Evolutionary conservation across 768 basidiomycete species (phyloP).

Genomic region (Candolleomyces eurysporus): DNA sequence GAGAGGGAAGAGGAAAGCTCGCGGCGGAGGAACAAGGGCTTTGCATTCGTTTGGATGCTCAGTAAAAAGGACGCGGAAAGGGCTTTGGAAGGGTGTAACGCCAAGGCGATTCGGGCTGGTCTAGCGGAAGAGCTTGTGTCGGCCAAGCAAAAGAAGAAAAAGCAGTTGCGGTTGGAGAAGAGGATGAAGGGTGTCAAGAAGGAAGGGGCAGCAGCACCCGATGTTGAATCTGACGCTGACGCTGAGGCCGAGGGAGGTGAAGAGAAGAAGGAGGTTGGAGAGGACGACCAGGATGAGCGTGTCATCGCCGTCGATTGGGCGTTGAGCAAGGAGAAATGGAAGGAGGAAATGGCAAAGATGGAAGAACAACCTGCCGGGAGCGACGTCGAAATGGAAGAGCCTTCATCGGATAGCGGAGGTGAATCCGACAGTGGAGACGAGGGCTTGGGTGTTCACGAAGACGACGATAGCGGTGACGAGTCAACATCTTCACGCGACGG

Average conservation of each 20-base stretch:
- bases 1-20: slow-evolving; percentile 19
- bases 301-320: slow-evolving; percentile 96
- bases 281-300: slow-evolving; percentile 45
- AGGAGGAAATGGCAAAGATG: slow-evolving; percentile 68
- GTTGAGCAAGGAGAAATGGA: slow-evolving; percentile 89
- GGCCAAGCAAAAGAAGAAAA: slow-evolving; percentile 70
- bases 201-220: slow-evolving; percentile 14
- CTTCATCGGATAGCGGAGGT: slow-evolving; percentile 16
- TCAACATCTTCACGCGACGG: slow-evolving; percentile 36
- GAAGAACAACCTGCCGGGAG: slow-evolving; percentile 37
- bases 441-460: slow-evolving; percentile 43
- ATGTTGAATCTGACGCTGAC: slow-evolving; percentile 2
- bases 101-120: slow-evolving; percentile 64
- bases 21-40: slow-evolving; percentile 60
- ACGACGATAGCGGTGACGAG: slow-evolving; percentile 40
- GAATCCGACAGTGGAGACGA: slow-evolving; percentile 37
- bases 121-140: slow-evolving; percentile 52
- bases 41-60: slow-evolving; percentile 95
- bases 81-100: slow-evolving; percentile 80
- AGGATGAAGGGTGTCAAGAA: slow-evolving; percentile 40
- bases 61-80: slow-evolving; percentile 80
- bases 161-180: slow-evolving; percentile 53
- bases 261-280: slow-evolving; percentile 20
- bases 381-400: slow-evolving; percentile 36
- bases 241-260: slow-evolving; percentile 28